These are phyloP conservation scores for Scedosporium apiospermum DNA, from an alignment of 2,329 filamentous ascomycete species.

Conservation along the genomic window DNA sequence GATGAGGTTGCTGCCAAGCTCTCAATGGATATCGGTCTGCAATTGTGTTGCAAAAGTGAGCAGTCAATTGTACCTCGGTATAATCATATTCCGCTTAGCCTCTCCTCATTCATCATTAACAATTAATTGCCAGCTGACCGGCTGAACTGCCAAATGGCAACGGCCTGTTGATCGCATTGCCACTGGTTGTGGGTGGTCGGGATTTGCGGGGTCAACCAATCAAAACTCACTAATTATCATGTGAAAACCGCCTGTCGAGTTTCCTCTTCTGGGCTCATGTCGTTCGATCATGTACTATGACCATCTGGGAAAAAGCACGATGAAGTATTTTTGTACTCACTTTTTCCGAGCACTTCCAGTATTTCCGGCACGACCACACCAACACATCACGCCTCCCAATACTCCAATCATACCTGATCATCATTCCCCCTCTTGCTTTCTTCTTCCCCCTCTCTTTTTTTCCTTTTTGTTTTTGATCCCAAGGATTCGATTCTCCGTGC, in stretches of 20 bases:
- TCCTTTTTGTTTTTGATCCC: neutral
- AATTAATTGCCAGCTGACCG: neutral
- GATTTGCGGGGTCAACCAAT: slow-evolving; percentile 8
- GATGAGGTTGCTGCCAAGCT: too few relatives aligned
- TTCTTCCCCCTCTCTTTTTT: neutral
- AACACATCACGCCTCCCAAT: neutral
- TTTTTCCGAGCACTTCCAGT: slow-evolving; percentile 1
- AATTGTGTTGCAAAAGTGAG: too few relatives aligned
- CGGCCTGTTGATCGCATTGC: neutral
- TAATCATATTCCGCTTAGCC: too few relatives aligned
- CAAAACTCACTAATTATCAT: neutral
- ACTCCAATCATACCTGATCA: neutral
- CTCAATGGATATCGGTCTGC: too few relatives aligned
- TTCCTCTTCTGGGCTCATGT: slow-evolving; percentile 4
- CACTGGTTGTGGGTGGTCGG: neutral
- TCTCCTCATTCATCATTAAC: too few relatives aligned
- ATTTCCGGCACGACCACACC: neutral
- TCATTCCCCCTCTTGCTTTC: neutral
- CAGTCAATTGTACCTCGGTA: too few relatives aligned
- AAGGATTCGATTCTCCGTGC: neutral
- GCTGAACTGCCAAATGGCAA: neutral
- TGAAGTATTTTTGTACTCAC: neutral
- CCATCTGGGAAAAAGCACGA: neutral
- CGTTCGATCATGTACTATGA: slow-evolving; percentile 6
- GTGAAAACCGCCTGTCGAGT: neutral